Evolutionary conservation across 257 asterid genomes (phyloP).

Genomic region (Knoxia roxburghii): DNA sequence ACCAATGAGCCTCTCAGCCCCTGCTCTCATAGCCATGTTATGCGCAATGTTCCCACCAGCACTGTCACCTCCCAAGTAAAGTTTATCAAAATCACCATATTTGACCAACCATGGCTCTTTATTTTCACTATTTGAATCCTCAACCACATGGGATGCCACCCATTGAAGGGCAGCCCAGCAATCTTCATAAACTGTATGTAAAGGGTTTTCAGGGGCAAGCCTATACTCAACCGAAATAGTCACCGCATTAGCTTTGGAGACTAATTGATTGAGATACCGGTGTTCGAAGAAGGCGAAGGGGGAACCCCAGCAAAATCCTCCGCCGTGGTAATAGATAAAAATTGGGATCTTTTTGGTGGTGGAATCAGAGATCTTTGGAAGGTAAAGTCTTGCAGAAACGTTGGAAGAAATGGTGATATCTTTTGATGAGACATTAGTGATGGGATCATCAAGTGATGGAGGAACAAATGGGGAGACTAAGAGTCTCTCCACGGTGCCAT

Average conservation of each 20-base stretch:
- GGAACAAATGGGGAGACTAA: slow-evolving; percentile 21
- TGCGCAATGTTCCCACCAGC: slow-evolving; percentile 35
- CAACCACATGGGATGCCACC: slow-evolving; percentile 22
- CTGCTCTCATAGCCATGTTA: slow-evolving; percentile 14
- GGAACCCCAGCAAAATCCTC: slow-evolving; percentile 27
- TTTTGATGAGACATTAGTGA: slow-evolving; percentile 25
- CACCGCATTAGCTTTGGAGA: slow-evolving; percentile 13
- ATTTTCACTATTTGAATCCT: neutral
- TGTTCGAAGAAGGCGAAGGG: slow-evolving; percentile 21
- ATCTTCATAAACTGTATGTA: slow-evolving; percentile 42
- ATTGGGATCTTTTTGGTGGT: slow-evolving; percentile 24
- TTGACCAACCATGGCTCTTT: slow-evolving; percentile 29
- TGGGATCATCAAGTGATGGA: slow-evolving; percentile 16
- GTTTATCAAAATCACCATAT: slow-evolving; percentile 29
- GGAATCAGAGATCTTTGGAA: slow-evolving; percentile 15
- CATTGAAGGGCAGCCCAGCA: slow-evolving; percentile 35
- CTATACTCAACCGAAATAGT: slow-evolving; percentile 32
- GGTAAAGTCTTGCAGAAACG: slow-evolving; percentile 29
- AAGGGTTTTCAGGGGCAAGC: slow-evolving; percentile 47
- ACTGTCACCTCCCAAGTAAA: slow-evolving; percentile 35
- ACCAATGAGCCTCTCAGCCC: slow-evolving; percentile 3
- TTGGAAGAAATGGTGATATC: slow-evolving; percentile 25
- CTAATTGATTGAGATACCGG: slow-evolving; percentile 13
- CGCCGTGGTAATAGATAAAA: slow-evolving; percentile 27
- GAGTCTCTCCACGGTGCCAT: slow-evolving; percentile 27